A percentile compares a stretch with the other conserved stretches of the same genome.
These are phyloP conservation scores for Penicillium sumatraense DNA, from an alignment of 2,329 filamentous ascomycete species.

Conservation along the genomic window DNA sequence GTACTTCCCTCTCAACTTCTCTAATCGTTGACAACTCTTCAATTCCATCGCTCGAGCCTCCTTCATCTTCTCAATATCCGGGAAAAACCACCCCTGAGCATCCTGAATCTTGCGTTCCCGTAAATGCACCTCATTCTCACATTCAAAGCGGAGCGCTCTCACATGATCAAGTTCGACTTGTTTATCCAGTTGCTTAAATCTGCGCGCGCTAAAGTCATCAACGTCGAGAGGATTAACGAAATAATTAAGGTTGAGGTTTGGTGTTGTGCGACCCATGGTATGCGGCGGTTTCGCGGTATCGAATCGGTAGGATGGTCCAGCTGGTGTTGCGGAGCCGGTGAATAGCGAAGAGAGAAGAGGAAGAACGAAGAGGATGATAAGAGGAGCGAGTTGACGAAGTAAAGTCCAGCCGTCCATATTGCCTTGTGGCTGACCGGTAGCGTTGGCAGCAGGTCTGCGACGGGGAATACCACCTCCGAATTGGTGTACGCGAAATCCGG, in stretches of 20 bases:
- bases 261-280: slow-evolving; percentile 74
- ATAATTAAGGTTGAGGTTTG: slow-evolving; percentile 76
- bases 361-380: slow-evolving; percentile 86
- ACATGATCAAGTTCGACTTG: slow-evolving; percentile 77
- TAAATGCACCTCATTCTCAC: slow-evolving; percentile 71
- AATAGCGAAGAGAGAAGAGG: slow-evolving; percentile 83
- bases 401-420: slow-evolving; percentile 57
- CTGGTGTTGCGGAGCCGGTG: slow-evolving; percentile 56
- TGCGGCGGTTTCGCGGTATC: slow-evolving; percentile 72
- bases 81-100: slow-evolving; percentile 85
- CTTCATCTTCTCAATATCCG: slow-evolving; percentile 78
- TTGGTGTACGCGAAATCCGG: slow-evolving; percentile 91
- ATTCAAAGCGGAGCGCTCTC: slow-evolving; percentile 68
- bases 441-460: slow-evolving; percentile 71
- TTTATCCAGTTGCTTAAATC: slow-evolving; percentile 76
- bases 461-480: slow-evolving; percentile 83
- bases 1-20: slow-evolving; percentile 51
- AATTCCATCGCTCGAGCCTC: slow-evolving; percentile 66
- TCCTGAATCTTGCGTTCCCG: slow-evolving; percentile 73
- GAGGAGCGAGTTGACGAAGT: slow-evolving; percentile 78
- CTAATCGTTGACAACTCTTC: slow-evolving; percentile 62
- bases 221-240: slow-evolving; percentile 82
- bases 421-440: slow-evolving; percentile 55
- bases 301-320: slow-evolving; percentile 75
- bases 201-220: slow-evolving; percentile 67